Base-by-base conservation (phyloP, 2,329 filamentous ascomycete genomes). In the Stagonosporopsis cucurbitacearum region DNA sequence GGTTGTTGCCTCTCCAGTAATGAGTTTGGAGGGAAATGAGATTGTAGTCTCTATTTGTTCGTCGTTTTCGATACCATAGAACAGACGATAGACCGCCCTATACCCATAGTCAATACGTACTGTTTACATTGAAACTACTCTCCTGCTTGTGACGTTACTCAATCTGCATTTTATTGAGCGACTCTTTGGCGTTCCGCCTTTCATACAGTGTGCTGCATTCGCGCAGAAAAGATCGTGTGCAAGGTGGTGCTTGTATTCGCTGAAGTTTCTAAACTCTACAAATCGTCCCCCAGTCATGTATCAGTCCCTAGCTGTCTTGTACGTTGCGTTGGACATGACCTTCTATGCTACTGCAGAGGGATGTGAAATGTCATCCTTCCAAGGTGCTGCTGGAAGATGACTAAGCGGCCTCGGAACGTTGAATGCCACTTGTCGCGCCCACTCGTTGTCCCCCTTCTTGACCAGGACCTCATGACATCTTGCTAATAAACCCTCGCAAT, bases 71-170 rank as follows among this genome's bases (percentile, higher is more conserved):
- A 56, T 50, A 30, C 22, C n/a, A 50, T 52, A 56, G 53, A 55
- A 51, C 26, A 47, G 49, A 57, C 39, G 44, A 54, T 59, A 59
- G 53, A 62, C 41, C 41, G 50, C 54, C 48, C 47, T 61, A 61
- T 61, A 58, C 54, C 56, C 54, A 51, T 51, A 59, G 48, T 56
- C 54, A 52, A 57, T 39, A 48, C 36, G 41, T 12, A 56, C 53
- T 56, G 37, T 47, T 56, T 51, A 39, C 23, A 42, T 39, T n/a
- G 25, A 48, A 42, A 43, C 15, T 28, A 11, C 6, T 11, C 3
- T 20, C 9, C 28, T 13, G 12, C 15, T n/a, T 28, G 26, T 49
- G 33, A 45, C 32, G 25, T n/a, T n/a, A n/a, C n/a, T n/a, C n/a
- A n/a, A n/a, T n/a, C 30, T 32, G 13, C 30, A 32, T 15, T 15